Base-by-base conservation (phyloP, 139 green algal species). In the Chlorokybus atmophyticus region DNA sequence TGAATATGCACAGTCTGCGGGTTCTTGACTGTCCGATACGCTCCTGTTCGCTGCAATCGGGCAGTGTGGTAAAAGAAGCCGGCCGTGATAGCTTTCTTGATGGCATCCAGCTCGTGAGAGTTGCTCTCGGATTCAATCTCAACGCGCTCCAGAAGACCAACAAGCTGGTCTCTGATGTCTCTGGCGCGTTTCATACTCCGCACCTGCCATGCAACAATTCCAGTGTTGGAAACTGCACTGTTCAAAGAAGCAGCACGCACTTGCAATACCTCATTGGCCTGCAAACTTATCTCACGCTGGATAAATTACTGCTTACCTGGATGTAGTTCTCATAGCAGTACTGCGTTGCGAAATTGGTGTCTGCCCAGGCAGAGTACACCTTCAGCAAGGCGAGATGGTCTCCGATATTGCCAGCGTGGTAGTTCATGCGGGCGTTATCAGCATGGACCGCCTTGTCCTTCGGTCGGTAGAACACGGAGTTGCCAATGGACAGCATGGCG, bases 321-420 rank as follows among this genome's bases (percentile, higher is more conserved):
- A 98, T 87, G 59, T 90, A 98, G 75, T 95, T 96, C 59, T 97
- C 88, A 35, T 79, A 93, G 82, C 90, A 98, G 75, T 77, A 98
- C 62, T 94, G 85, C 1, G 74, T 74, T 31, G 66, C 78, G 70
- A 93, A 97, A 67, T 85, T 78, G 30, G 77, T 82, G 62, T 95
- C 91, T 1, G 76, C 78, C 90, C 90, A 98, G 48, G 23, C 26
- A 24, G 14, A 24, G 32, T 62, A 71, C 2, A 71, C 63, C 27
- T 58, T 38, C 19, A 71, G 26, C 57, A 97, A 80, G 49, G 83
- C 82, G n/a, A 95, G 80, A 74, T 98, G 90, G 77, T 98, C 90
- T 27, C 89, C 88, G 28, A 85, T 62, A 56, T 86, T 83, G 28
- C 87, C 87, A 8, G 71, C 59, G 50, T 87, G 67, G 62, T 94